phyloP scores from a whole-genome alignment of 106 monocot species.

The Dactylorhiza incarnata region DNA sequence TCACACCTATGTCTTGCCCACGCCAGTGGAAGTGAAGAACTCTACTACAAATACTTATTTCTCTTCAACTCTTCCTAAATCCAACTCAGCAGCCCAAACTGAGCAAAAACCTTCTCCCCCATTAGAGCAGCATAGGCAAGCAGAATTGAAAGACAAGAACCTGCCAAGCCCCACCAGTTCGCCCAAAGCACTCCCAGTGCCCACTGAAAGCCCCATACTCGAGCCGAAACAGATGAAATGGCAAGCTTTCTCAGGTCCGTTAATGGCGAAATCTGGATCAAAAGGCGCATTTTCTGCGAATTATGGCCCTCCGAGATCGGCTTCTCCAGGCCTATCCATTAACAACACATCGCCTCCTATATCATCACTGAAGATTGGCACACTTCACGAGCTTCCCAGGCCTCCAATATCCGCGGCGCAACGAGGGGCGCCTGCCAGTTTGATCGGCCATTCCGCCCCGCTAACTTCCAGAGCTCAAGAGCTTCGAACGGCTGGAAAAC shows the following conservation, averaged over 20 bases:
- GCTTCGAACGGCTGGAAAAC: slow-evolving; percentile 17
- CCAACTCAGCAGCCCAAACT: slow-evolving; percentile 12
- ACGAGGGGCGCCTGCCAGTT: slow-evolving; percentile 13
- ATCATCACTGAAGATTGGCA: slow-evolving; percentile 49
- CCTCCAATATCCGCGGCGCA: slow-evolving; percentile 43
- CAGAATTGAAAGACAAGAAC: slow-evolving; percentile 23
- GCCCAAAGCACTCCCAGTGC: slow-evolving; percentile 8
- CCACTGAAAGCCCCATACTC: neutral
- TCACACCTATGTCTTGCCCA: slow-evolving; percentile 69
- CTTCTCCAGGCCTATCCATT: slow-evolving; percentile 30
- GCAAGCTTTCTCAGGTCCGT: slow-evolving; percentile 55
- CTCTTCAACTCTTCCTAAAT: slow-evolving; percentile 13
- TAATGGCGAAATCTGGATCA: slow-evolving; percentile 35
- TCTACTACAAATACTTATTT: slow-evolving; percentile 10
- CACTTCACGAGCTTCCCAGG: slow-evolving; percentile 87
- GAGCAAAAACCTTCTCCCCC: slow-evolving; percentile 49
- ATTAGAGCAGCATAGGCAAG: slow-evolving; percentile 23
- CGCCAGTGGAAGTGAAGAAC: slow-evolving; percentile 53
- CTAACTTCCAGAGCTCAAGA: slow-evolving; percentile 50
- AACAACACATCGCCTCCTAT: slow-evolving; percentile 34
- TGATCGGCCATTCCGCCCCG: slow-evolving; percentile 73
- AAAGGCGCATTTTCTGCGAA: slow-evolving; percentile 22
- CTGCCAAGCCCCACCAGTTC: slow-evolving; percentile 15
- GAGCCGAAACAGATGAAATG: slow-evolving; percentile 56
- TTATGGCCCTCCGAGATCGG: slow-evolving; percentile 15